Base-by-base conservation (phyloP, 768 basidiomycete species). In the Austroboletus eburneus region DNA sequence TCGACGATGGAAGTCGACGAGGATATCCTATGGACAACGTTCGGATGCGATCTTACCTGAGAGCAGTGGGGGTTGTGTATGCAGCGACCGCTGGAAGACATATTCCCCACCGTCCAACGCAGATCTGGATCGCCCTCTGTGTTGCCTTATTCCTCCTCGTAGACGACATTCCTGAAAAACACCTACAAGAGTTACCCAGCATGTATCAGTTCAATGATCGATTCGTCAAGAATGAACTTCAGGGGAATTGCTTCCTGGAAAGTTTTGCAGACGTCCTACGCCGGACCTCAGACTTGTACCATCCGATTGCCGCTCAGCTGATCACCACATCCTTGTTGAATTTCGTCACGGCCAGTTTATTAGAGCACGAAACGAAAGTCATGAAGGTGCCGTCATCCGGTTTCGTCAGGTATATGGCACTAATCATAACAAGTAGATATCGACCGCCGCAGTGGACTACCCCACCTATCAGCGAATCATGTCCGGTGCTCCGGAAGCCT, bases 401-500 rank as follows among this genome's bases (percentile, higher is more conserved):
- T 9, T 32, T 24, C 14, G 14, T 13, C 12, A 13, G 12, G 9
- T 13, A 13, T 13, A 32, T 13, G n/a, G n/a, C 25, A 17, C 25
- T 50, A 23, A 54, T 14, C 13, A 38, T 5, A 6, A 17, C 1
- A 14, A 12, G 2, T n/a, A 59, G 58, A 55, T 47, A 39, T 69
- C 43, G 25, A 48, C 24, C 27, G 55, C 43, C 10, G 63, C 70
- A 6, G 42, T 52, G 8, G 43, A 43, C 9, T 68, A 63, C 36
- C 54, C 68, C 1, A 52, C 51, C 17, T 68, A 57, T 38, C 50
- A 54, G 20, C 55, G 59, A 5, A 50, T 52, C 17, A 9, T 60
- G 50, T 69, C 70, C n/a, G 72, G 71, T 0, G 54, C 63, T 9
- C 54, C 61, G 0, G 68, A 71, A 40, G 59, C 68, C 0, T 76